Percentiles rank a stretch among this genome's conserved stretches.
phyloP scores from a whole-genome alignment of 768 basidiomycete species.

The Leccinum broughii region DNA sequence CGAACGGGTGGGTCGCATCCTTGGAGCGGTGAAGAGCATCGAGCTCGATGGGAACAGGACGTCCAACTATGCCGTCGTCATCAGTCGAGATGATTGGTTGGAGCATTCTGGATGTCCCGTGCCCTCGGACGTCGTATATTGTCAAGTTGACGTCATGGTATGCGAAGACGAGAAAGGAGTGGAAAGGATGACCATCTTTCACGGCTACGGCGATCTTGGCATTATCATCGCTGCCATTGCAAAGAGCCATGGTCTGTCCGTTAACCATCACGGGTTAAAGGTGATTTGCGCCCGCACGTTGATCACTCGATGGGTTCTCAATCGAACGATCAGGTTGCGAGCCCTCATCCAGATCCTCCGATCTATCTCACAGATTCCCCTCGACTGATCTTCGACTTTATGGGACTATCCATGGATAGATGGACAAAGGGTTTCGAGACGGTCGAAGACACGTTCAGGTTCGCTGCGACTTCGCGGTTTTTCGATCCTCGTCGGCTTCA shows the following conservation, averaged over 20 bases:
- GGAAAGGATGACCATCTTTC: constrained; percentile 53
- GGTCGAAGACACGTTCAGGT: constrained; percentile 54
- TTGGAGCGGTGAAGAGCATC: constrained; percentile 51
- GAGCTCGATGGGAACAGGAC: constrained; percentile 53
- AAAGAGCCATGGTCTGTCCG: constrained; percentile 48
- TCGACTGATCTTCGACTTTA: constrained; percentile 51
- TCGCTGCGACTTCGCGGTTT: constrained; percentile 54
- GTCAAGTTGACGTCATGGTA: constrained; percentile 66
- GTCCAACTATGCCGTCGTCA: constrained; percentile 61
- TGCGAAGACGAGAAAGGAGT: constrained; percentile 51
- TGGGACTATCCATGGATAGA: constrained; percentile 53
- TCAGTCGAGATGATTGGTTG: constrained; percentile 42
- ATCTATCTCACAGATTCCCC: constrained; percentile 53
- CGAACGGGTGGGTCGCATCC: constrained; percentile 36
- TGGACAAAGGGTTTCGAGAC: constrained; percentile 58
- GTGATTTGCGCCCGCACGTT: constrained; percentile 32
- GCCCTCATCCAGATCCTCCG: constrained; percentile 36
- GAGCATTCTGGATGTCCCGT: constrained; percentile 5
- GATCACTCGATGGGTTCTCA: constrained; percentile 14
- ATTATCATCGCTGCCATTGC: constrained; percentile 66
- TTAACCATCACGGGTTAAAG: constrained; percentile 59
- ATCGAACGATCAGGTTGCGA: constrained; percentile 26
- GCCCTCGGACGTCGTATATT: constrained; percentile 22
- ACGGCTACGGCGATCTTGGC: constrained; percentile 70
- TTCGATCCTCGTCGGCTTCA: constrained; percentile 47